Evolutionary conservation across 371 early-diverging fungal species (phyloP).

Genomic region (Paraphysoderma sedebokerense): DNA sequence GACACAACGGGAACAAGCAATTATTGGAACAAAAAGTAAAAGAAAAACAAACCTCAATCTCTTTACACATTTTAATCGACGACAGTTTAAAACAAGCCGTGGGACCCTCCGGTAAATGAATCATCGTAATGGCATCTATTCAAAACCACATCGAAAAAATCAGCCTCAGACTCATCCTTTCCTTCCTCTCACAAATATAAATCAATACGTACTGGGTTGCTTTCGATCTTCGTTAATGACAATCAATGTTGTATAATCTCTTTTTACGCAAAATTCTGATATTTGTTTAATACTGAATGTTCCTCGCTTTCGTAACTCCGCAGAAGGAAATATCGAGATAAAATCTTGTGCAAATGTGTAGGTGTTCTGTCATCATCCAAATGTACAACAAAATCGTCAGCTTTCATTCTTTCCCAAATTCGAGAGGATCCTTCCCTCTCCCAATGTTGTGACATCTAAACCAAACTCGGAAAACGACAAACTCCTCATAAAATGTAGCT

Average conservation of each 20-base stretch:
- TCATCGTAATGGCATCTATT: constrained; percentile 67
- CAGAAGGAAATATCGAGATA: constrained; percentile 73
- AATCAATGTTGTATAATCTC: constrained; percentile 81
- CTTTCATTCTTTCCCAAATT: too few relatives aligned
- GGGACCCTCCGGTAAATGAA: constrained; percentile 94
- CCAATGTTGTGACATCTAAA: too few relatives aligned
- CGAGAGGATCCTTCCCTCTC: too few relatives aligned
- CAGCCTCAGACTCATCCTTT: neutral
- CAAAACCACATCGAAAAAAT: neutral
- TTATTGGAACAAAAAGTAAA: neutral
- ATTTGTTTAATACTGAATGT: constrained; percentile 74
- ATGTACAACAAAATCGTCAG: too few relatives aligned
- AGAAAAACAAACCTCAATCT: constrained; percentile 34
- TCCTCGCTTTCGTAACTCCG: constrained; percentile 76
- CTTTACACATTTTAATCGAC: constrained; percentile 50
- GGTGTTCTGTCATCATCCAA: too few relatives aligned
- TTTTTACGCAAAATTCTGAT: constrained; percentile 66
- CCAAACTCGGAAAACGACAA: too few relatives aligned
- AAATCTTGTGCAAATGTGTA: constrained; percentile 84
- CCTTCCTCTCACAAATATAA: neutral
- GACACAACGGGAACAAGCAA: constrained; percentile 3
- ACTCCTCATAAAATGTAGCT: too few relatives aligned
- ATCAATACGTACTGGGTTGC: constrained; percentile 47
- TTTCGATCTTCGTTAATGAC: constrained; percentile 85
- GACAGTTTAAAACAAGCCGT: constrained; percentile 90